phyloP scores from a whole-genome alignment of 148 eudicot species.

The Nepenthes mirabilis region DNA sequence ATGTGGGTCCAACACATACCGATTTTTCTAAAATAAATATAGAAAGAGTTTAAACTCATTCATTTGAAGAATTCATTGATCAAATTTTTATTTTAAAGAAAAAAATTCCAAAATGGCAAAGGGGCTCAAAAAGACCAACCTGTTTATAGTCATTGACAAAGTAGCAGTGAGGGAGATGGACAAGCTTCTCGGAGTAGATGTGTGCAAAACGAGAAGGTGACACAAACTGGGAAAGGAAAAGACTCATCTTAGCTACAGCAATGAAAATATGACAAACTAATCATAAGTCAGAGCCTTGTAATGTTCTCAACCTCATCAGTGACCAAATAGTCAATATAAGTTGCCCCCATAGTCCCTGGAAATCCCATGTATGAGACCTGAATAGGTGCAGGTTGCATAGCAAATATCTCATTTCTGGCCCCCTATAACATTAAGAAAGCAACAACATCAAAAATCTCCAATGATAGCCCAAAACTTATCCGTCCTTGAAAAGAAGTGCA shows the following conservation, averaged over 20 bases:
- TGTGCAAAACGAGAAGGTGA: slow-evolving; percentile 58
- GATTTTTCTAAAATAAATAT: slow-evolving; percentile 43
- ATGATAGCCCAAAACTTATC: background rate
- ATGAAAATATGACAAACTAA: background rate
- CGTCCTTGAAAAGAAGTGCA: too few species aligned
- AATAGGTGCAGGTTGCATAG: slow-evolving; percentile 96
- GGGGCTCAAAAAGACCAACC: slow-evolving; percentile 20
- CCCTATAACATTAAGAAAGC: slow-evolving; percentile 34
- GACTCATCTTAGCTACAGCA: background rate
- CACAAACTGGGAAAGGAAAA: slow-evolving; percentile 54
- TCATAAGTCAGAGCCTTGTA: background rate
- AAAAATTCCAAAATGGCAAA: background rate
- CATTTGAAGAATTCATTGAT: background rate
- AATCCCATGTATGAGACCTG: slow-evolving; percentile 99
- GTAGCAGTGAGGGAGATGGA: slow-evolving; percentile 88
- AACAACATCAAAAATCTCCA: background rate
- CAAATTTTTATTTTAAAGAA: background rate
- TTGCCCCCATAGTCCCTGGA: slow-evolving; percentile 95
- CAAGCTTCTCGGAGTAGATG: slow-evolving; percentile 93
- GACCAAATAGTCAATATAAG: slow-evolving; percentile 82
- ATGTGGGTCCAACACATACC: slow-evolving; percentile 65
- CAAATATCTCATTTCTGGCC: slow-evolving; percentile 93
- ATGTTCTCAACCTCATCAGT: slow-evolving; percentile 66
- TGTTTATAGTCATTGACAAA: slow-evolving; percentile 95
- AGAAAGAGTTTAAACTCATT: background rate